These are phyloP conservation scores for Aquilaria malaccensis DNA, from an alignment of 345 rosid species.

Conservation along the genomic window DNA sequence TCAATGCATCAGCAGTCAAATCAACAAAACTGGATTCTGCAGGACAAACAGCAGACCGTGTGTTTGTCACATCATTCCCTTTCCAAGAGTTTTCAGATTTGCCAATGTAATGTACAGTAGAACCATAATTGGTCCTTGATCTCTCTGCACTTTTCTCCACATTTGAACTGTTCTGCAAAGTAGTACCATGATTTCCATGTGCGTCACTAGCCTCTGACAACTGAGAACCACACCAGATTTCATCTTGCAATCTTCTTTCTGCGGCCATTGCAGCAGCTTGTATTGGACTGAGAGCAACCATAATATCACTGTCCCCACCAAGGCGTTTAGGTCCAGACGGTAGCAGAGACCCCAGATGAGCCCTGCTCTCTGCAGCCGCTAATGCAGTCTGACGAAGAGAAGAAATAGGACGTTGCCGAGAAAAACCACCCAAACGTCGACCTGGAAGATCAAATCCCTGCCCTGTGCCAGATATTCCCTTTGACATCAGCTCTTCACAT, in stretches of 20 bases:
- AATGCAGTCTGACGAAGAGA: conserved; percentile 52
- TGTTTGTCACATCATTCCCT: conserved; percentile 32
- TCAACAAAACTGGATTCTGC: conserved; percentile 27
- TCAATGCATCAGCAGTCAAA: conserved; percentile 20
- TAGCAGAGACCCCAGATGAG: conserved; percentile 41
- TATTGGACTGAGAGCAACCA: conserved; percentile 72
- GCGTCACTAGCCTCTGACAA: conserved; percentile 35
- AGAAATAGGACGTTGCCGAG: conserved; percentile 61
- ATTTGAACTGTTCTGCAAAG: conserved; percentile 18
- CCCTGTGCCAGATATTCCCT: conserved; percentile 64
- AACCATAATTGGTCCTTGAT: conserved; percentile 14
- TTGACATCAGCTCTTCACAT: conserved; percentile 71
- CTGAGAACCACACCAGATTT: conserved; percentile 80
- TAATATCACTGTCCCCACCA: conserved; percentile 75
- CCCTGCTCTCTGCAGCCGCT: conserved; percentile 74
- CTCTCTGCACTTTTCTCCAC: conserved; percentile 18
- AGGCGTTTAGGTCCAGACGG: conserved; percentile 77
- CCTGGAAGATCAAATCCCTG: conserved; percentile 81
- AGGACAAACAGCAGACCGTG: conserved; percentile 14
- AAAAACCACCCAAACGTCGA: conserved; percentile 70
- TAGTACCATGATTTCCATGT: conserved; percentile 29
- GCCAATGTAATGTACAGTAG: conserved; percentile 6
- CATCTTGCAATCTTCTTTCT: conserved; percentile 83
- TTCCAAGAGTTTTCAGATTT: conserved; percentile 24
- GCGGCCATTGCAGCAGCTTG: conserved; percentile 99